phyloP scores from a whole-genome alignment of 106 monocot species.

The Allium sativum region DNA sequence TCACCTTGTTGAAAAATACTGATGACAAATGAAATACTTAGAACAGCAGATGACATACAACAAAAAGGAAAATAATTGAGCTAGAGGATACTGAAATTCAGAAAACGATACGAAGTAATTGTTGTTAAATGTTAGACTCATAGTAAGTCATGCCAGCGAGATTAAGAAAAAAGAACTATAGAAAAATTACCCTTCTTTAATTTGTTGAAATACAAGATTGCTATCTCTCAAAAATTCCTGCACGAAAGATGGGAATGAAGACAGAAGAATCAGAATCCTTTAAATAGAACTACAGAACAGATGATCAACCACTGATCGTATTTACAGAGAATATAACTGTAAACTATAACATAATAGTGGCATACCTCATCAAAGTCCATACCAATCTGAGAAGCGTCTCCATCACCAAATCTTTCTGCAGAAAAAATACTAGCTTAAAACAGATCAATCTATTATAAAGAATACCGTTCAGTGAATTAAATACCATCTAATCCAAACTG shows the following conservation, averaged over 20 bases:
- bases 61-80: background rate
- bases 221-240: constrained; percentile 68
- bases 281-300: background rate
- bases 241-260: background rate
- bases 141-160: no score
- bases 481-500: constrained; percentile 95
- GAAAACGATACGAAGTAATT: background rate
- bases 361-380: constrained; percentile 93
- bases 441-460: background rate
- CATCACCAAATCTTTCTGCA: constrained; percentile 98
- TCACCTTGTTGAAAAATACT: constrained; percentile 35
- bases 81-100: background rate
- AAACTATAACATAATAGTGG: background rate
- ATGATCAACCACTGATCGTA: background rate
- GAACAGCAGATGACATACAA: background rate
- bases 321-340: constrained; percentile 1
- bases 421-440: constrained; percentile 3
- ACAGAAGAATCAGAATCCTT: constrained; percentile 1
- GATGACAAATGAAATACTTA: constrained; percentile 7
- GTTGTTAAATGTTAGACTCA: no score
- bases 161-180: no score
- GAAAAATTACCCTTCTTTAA: constrained; percentile 33
- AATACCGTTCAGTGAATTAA: background rate
- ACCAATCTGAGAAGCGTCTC: constrained; percentile 88
- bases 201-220: constrained; percentile 25